Percentiles rank a stretch among this genome's conserved stretches.
Conservation (phyloP, 2,329 filamentous ascomycete species). For the Coniochaeta sp. region DNA sequence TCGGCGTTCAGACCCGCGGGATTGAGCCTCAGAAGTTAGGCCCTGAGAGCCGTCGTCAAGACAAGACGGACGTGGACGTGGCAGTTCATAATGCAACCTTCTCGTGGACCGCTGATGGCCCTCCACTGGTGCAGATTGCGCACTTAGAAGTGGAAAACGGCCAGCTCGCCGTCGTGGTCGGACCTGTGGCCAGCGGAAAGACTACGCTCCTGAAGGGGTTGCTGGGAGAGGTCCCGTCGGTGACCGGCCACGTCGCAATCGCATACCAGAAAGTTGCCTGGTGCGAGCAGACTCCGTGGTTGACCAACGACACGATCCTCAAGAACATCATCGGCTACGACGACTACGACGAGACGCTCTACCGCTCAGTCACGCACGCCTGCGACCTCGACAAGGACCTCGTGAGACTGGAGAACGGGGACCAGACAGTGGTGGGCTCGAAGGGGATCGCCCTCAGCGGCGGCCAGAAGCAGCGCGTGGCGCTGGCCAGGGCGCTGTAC, state of each 20-base stretch:
- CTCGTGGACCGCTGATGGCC: not conserved
- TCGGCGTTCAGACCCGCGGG: not conserved
- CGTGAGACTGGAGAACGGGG: slow-evolving; percentile 3
- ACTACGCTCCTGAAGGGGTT: slow-evolving; percentile 13
- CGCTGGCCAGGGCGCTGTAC: slow-evolving; percentile 17
- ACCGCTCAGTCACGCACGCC: slow-evolving; percentile 3
- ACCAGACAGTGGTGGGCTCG: slow-evolving; percentile 10
- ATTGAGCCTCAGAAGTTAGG: not conserved
- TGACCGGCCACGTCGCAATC: slow-evolving; percentile 2
- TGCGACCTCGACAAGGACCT: slow-evolving; percentile 10
- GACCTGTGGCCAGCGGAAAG: slow-evolving; percentile 17
- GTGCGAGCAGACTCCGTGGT: slow-evolving; percentile 16
- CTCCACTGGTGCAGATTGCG: not conserved
- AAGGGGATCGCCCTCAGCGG: slow-evolving; percentile 10
- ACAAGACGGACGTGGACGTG: not conserved
- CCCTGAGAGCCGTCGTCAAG: not conserved
- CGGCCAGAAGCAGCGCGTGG: slow-evolving; percentile 13
- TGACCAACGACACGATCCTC: slow-evolving; percentile 10
- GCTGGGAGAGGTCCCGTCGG: slow-evolving; percentile 10
- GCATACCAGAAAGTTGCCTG: slow-evolving; percentile 7
- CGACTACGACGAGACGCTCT: slow-evolving; percentile 9
- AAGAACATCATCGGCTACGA: slow-evolving; percentile 10
- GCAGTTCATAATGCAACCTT: not conserved
- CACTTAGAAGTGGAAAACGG: not conserved
- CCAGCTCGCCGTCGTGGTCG: slow-evolving; percentile 7